phyloP scores from a whole-genome alignment of 2,329 filamentous ascomycete genomes.

The Sporothrix luriei region DNA sequence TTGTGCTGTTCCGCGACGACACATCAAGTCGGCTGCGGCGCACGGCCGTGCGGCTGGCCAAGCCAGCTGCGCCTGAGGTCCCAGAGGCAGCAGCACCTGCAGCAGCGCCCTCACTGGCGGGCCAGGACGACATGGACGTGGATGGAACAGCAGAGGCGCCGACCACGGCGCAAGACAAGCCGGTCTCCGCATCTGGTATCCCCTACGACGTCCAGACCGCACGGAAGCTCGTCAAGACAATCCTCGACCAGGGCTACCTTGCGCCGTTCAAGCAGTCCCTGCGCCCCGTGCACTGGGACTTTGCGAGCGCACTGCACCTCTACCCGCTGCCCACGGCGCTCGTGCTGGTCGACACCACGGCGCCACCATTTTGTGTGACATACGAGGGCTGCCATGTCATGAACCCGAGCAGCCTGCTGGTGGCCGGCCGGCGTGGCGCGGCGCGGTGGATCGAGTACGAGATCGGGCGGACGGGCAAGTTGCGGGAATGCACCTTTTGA shows the following conservation, averaged over 20 bases:
- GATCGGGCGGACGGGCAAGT: conserved; percentile 61
- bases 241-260: conserved; percentile 87
- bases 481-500: conserved; percentile 65
- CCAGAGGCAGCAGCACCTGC: conserved; percentile 38
- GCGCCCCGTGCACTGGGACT: conserved; percentile 89
- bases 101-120: conserved; percentile 20
- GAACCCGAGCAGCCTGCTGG: conserved; percentile 81
- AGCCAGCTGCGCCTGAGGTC: conserved; percentile 29
- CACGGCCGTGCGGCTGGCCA: conserved; percentile 67
- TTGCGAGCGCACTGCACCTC: conserved; percentile 71
- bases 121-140: conserved; percentile 46
- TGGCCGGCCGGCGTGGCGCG: conserved; percentile 66
- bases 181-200: conserved; percentile 37
- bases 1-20: conserved; percentile 86
- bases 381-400: conserved; percentile 96
- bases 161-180: conserved; percentile 1
- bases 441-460: conserved; percentile 90
- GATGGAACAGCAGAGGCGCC: conserved; percentile 41
- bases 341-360: conserved; percentile 79
- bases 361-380: conserved; percentile 79
- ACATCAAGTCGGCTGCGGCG: conserved; percentile 77
- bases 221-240: conserved; percentile 81
- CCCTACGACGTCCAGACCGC: conserved; percentile 61
- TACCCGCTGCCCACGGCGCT: conserved; percentile 88
- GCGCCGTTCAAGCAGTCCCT: conserved; percentile 80